Base-by-base conservation (phyloP, 257 asterid genomes). In the Parsonsia alboflavescens region DNA sequence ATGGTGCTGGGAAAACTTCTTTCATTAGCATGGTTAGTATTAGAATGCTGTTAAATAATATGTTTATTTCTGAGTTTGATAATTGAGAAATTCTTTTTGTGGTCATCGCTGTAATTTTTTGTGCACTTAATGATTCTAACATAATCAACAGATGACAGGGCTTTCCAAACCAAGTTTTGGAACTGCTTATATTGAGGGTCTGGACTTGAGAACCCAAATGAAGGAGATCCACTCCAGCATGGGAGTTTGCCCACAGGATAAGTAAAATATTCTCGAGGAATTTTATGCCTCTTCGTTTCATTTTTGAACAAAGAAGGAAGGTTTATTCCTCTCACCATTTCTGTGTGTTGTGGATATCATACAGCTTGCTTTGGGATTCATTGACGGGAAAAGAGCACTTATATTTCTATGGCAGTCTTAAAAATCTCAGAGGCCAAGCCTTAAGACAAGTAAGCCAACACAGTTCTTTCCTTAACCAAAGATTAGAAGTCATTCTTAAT, bases 231-330 rank as follows among this genome's bases (percentile, higher is more conserved):
- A 89, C 81, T 82, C 91, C 72, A 92, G 92, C 90, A 95, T 95
- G 98, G 99, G 99, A 70, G 98, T 95, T 12, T 95, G 99, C 82
- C 97, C 97, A 36, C 98, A 95, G 80, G 90, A 95, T 36, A 93
- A 95, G 99, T 92, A 84, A 85, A 86, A 21, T 52, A 8, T 33
- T 33, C 64, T 67, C 16, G 48, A 61, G 0, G 30, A 61, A 39
- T 73, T 46, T 16, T 39, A n/a, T 33, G 39, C 39, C 39, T 33
- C 39, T 33, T 33, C 36, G 22, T 62, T 64, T 33, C 30, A 36
- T 67, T 54, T 72, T 57, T 56, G 62, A 24, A 30, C 10, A 22
- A 71, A 33, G n/a, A 30, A 36, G 66, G 52, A 57, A 58, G 13
- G 17, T 10, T 17, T 33, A 10, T 13, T 15, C 45, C n/a, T 19